Evolutionary conservation across 2,329 filamentous ascomycete species (phyloP).

Genomic region (Mycosphaerella sp.): DNA sequence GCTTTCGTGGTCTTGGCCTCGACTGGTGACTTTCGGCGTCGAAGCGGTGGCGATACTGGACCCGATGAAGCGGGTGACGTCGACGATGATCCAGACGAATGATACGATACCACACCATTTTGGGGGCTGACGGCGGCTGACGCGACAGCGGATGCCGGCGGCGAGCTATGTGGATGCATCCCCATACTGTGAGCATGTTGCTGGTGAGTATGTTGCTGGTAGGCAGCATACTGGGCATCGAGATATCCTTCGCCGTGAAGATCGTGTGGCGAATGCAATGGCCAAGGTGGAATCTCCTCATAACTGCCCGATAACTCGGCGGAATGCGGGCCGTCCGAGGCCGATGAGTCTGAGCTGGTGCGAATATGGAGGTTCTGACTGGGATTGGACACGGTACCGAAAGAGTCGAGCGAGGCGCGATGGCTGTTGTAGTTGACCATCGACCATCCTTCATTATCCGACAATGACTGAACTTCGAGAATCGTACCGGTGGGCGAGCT

Average conservation of each 20-base stretch:
- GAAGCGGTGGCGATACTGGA: conserved; percentile 50
- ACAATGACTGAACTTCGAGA: conserved; percentile 79
- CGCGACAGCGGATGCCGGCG: conserved; percentile 18
- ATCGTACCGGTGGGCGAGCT: conserved; percentile 73
- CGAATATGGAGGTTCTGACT: conserved; percentile 83
- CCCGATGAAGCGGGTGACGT: conserved; percentile 32
- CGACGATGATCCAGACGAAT: conserved; percentile 29
- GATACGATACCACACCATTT: conserved; percentile 21
- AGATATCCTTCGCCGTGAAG: conserved; percentile 57
- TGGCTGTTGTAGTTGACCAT: conserved; percentile 57
- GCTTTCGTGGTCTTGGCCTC: conserved; percentile 75
- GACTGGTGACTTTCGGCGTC: conserved; percentile 52
- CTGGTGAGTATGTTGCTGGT: conserved; percentile 38
- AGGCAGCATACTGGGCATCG: conserved; percentile 46
- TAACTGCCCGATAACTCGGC: conserved; percentile 67
- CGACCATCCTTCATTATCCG: conserved; percentile 77
- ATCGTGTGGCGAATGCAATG: conserved; percentile 75
- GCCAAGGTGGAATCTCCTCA: conserved; percentile 66
- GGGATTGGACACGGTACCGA: conserved; percentile 76
- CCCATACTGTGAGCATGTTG: conserved; percentile 30
- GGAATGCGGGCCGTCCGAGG: conserved; percentile 54
- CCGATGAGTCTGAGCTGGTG: conserved; percentile 78
- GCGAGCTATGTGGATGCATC: conserved; percentile 23
- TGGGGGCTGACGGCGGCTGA: conserved; percentile 28
- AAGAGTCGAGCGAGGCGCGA: conserved; percentile 60